Percentiles rank a stretch among this genome's conserved stretches.
phyloP scores from a whole-genome alignment of 2,329 filamentous ascomycete genomes.

The Aureobasidium sp. region DNA sequence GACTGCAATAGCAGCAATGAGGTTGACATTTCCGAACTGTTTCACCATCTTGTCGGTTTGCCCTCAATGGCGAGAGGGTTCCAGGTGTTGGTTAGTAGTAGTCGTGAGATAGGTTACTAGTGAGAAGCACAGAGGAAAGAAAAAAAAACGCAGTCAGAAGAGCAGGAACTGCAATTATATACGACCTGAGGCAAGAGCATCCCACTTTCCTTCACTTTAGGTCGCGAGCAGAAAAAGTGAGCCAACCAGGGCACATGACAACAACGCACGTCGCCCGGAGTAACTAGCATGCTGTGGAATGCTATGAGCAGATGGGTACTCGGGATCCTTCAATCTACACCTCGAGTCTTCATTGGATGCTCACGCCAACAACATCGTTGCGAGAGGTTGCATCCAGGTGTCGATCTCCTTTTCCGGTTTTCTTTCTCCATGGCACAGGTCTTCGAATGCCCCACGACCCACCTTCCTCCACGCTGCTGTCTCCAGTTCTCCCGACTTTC shows the following conservation, averaged over 20 bases:
- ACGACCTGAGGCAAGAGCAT: not conserved
- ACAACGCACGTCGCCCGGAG: not conserved
- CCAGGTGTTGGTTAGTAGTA: not conserved
- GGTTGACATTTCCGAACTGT: slow-evolving; percentile 50
- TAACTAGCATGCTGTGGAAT: slow-evolving; percentile 9
- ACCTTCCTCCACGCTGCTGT: slow-evolving; percentile 33
- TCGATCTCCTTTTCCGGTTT: slow-evolving; percentile 5
- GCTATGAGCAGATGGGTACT: not conserved
- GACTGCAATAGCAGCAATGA: slow-evolving; percentile 51
- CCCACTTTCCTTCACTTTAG: not conserved
- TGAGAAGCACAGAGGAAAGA: not conserved
- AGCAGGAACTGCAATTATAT: not conserved
- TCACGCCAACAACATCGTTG: not conserved
- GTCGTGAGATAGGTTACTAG: not conserved
- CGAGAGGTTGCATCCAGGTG: slow-evolving; percentile 5
- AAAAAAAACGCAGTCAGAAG: not conserved
- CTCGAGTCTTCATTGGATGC: not conserved
- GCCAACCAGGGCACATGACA: slow-evolving; percentile 2
- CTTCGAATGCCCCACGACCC: slow-evolving; percentile 20
- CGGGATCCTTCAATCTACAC: slow-evolving; percentile 1
- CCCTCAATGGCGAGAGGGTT: not conserved
- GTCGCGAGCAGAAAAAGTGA: not conserved
- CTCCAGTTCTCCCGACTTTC: slow-evolving; percentile 51
- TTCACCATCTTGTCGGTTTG: slow-evolving; percentile 21
- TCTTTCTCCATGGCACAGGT: slow-evolving; percentile 12